Evolutionary conservation across 176 grass and related monocot genomes (phyloP).

Genomic region (Musa acuminata): DNA sequence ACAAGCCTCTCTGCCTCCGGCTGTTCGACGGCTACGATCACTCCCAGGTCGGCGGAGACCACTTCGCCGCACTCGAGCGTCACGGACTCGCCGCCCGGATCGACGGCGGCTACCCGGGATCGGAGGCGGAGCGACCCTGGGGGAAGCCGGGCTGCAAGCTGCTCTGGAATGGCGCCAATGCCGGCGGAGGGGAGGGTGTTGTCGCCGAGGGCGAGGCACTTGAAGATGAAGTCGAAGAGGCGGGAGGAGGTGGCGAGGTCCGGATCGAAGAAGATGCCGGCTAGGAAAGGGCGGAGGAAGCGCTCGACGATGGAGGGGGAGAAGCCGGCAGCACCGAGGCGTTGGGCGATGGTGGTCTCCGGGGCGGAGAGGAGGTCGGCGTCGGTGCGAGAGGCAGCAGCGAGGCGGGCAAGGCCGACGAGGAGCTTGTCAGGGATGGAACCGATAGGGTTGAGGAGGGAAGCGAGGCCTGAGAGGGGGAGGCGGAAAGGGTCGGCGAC

Average conservation of each 20-base stretch:
- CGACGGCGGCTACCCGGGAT: constrained; percentile 35
- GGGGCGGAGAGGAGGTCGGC: constrained; percentile 44
- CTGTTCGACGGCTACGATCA: constrained; percentile 76
- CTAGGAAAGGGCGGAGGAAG: constrained; percentile 87
- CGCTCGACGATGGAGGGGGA: constrained; percentile 71
- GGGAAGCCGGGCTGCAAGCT: constrained; percentile 53
- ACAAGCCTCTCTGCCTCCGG: constrained; percentile 59
- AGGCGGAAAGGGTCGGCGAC: constrained; percentile 77
- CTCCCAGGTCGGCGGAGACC: constrained; percentile 49
- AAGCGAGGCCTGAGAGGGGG: constrained; percentile 43
- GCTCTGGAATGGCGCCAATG: constrained; percentile 53
- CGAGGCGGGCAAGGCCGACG: constrained; percentile 60
- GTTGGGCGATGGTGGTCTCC: constrained; percentile 42
- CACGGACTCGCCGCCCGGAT: constrained; percentile 23
- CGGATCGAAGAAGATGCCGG: constrained; percentile 84
- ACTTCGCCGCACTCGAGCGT: constrained; percentile 52
- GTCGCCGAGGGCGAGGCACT: constrained; percentile 80
- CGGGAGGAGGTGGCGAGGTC: constrained; percentile 62
- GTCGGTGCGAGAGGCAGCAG: constrained; percentile 39
- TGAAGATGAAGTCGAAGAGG: constrained; percentile 92
- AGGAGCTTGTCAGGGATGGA: constrained; percentile 76
- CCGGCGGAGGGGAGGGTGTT: constrained; percentile 72
- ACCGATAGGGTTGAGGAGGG: constrained; percentile 60
- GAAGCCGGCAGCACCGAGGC: constrained; percentile 38
- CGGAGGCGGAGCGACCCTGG: constrained; percentile 44